These are phyloP conservation scores for Plasmopara muralis DNA, from an alignment of 352 stramenopile species.

Conservation along the genomic window DNA sequence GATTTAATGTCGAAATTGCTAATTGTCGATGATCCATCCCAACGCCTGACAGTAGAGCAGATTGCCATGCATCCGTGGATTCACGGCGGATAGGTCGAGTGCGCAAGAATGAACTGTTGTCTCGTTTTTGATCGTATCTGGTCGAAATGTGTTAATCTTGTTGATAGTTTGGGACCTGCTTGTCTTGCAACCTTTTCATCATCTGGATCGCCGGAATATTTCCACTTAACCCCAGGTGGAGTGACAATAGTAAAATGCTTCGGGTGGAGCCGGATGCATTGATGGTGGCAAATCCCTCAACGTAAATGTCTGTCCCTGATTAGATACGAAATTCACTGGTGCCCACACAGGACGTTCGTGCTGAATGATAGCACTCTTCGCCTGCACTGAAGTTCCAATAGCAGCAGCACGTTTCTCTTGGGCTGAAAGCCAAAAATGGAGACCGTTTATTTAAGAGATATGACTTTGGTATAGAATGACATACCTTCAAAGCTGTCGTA, in stretches of 20 bases:
- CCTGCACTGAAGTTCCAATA: not conserved
- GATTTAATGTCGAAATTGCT: slow-evolving; percentile 77
- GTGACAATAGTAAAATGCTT: slow-evolving; percentile 36
- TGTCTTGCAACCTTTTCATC: not conserved
- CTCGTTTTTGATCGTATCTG: slow-evolving; percentile 10
- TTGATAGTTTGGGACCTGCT: slow-evolving; percentile 9
- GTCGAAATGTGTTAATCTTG: slow-evolving; percentile 16
- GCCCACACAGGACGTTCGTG: slow-evolving; percentile 2
- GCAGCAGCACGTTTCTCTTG: slow-evolving; percentile 28
- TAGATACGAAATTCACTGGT: slow-evolving; percentile 4
- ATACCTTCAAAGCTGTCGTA: slow-evolving; percentile 74
- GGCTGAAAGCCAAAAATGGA: slow-evolving; percentile 19
- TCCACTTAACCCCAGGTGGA: slow-evolving; percentile 52
- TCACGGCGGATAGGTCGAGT: slow-evolving; percentile 40
- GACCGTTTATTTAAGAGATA: not conserved
- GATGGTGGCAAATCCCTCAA: slow-evolving; percentile 51
- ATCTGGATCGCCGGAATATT: not conserved
- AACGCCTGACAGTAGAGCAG: slow-evolving; percentile 71
- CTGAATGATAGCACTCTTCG: not conserved
- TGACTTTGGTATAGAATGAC: not conserved
- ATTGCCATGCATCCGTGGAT: slow-evolving; percentile 83
- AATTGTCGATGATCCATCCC: slow-evolving; percentile 70
- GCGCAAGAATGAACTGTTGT: slow-evolving; percentile 27
- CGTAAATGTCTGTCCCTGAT: slow-evolving; percentile 1
- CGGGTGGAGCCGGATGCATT: slow-evolving; percentile 56